Evolutionary conservation across 1,284 basidiomycete genomes (phyloP), one percentile per base, ranked within the genome.

Genomic region (Cryptococcus sp.): DNA sequence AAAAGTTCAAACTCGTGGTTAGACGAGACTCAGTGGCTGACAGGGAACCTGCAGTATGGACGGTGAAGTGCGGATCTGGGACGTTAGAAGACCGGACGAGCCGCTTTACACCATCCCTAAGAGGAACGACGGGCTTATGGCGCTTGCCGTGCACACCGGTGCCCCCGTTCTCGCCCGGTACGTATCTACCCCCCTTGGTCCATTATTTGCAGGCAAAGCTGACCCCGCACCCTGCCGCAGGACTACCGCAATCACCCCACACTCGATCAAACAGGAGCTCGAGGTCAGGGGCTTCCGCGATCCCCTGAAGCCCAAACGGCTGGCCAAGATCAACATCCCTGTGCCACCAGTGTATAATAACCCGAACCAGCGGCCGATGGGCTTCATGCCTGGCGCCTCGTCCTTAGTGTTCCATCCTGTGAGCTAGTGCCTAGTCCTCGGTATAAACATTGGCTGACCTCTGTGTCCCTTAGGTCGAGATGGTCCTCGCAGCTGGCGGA

Each of bases 1-100:
- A 3, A n/a, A n/a, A n/a, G n/a, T n/a, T n/a, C 33, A n/a, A 16
- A 5, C 6, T 18, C 16, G 5, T 33, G 5, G 20, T 2, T 16
- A 16, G 18, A 28, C 13, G 33, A 37, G 20, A 24, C 20, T 12
- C 38, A 36, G 23, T 7, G 24, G 46, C 13, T 18, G 36, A 43
- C 12, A 28, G 44, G 44, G 49, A 37, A 28, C 23, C 56, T 37
- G 20, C 59, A 97, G 94, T 70, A 79, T 91, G 73, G 88, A 91
- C 68, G 96, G 96, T 1, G 87, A 92, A 66, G 87, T 97, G 43
- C 87, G 89, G 63, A 78, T 98, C 36, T 98, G 94, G 89, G 96
- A 99, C 74, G 81, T 91, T 40, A 86, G 96, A 54, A 82, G 84
- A 5, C 78, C 84, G 3, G 84, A 87, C 48, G 75, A 76, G 38